Conservation (phyloP, 2,329 filamentous ascomycete genomes). For the Penicillium rolfsii region DNA sequence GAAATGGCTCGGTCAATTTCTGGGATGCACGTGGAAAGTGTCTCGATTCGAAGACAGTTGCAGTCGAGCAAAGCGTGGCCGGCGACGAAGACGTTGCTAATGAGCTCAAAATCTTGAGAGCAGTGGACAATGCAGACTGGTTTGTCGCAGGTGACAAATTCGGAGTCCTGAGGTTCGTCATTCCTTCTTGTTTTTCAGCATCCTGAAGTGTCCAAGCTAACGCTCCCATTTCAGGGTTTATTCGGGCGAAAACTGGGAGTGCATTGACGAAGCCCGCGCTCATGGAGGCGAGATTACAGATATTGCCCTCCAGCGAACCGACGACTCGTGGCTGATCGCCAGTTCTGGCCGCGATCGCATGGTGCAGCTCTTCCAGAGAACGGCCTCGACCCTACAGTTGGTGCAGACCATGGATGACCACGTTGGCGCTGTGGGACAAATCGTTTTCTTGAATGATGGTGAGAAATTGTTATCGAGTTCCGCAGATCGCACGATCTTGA, state of each 20-base stretch:
- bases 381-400: constrained; percentile 67
- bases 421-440: constrained; percentile 76
- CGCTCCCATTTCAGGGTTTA: constrained; percentile 32
- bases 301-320: constrained; percentile 70
- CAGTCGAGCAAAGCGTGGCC: constrained; percentile 65
- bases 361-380: constrained; percentile 80
- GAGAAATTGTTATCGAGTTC: constrained; percentile 80
- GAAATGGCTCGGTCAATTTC: constrained; percentile 75
- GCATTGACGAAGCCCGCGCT: constrained; percentile 75
- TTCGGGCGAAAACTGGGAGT: constrained; percentile 58
- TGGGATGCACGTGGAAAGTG: constrained; percentile 77
- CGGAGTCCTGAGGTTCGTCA: constrained; percentile 69
- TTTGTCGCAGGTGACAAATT: constrained; percentile 84
- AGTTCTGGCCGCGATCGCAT: constrained; percentile 87
- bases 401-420: constrained; percentile 93
- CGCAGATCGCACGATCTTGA: constrained; percentile 80
- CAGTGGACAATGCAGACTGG: constrained; percentile 64
- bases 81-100: constrained; percentile 54
- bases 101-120: constrained; percentile 61
- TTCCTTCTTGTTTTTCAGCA: neutral
- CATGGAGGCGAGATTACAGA: constrained; percentile 84
- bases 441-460: constrained; percentile 74
- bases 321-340: constrained; percentile 69
- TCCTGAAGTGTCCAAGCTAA: constrained; percentile 21
- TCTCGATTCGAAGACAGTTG: constrained; percentile 65